Evolutionary conservation across 345 rosid genomes (phyloP).

Genomic region (Citrus inodora): DNA sequence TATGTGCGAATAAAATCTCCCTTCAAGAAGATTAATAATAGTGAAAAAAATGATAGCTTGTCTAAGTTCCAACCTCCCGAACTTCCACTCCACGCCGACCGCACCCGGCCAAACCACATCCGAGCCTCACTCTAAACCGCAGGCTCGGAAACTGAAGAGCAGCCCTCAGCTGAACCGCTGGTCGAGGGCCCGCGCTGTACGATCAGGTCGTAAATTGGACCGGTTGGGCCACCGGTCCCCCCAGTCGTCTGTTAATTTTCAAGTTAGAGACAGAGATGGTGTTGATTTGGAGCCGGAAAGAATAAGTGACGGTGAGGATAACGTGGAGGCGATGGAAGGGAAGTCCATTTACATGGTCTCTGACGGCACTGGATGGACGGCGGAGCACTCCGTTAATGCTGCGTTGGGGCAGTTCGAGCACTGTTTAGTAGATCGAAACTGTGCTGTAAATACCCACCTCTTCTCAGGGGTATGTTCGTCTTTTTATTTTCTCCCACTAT

Average conservation of each 20-base stretch:
- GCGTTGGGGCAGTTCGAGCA: slow-evolving; percentile 89
- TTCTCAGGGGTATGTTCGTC: slow-evolving; percentile 73
- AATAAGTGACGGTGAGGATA: slow-evolving; percentile 24
- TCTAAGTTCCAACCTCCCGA: slow-evolving; percentile 37
- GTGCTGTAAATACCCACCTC: slow-evolving; percentile 85
- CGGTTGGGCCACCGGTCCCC: slow-evolving; percentile 29
- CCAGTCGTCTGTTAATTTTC: slow-evolving; percentile 13
- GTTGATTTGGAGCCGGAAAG: slow-evolving; percentile 18
- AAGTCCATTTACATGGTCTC: slow-evolving; percentile 84
- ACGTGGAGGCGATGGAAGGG: slow-evolving; percentile 27
- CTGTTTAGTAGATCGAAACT: slow-evolving; percentile 85
- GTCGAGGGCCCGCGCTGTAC: slow-evolving; percentile 76
- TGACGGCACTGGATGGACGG: slow-evolving; percentile 99
- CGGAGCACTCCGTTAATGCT: slow-evolving; percentile 78
- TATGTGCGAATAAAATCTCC: background rate
- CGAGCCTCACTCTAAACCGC: slow-evolving; percentile 30
- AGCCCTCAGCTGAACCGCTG: slow-evolving; percentile 82
- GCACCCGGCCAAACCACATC: slow-evolving; percentile 24
- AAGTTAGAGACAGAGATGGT: slow-evolving; percentile 20
- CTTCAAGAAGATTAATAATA: background rate
- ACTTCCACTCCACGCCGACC: slow-evolving; percentile 21
- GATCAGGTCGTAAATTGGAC: slow-evolving; percentile 67
- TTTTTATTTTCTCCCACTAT: background rate
- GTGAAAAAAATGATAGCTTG: slow-evolving; percentile 37
- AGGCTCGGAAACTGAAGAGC: slow-evolving; percentile 46